These are phyloP conservation scores for Pseudofabraea citricarpa DNA, from an alignment of 2,329 filamentous ascomycete species.

Conservation along the genomic window DNA sequence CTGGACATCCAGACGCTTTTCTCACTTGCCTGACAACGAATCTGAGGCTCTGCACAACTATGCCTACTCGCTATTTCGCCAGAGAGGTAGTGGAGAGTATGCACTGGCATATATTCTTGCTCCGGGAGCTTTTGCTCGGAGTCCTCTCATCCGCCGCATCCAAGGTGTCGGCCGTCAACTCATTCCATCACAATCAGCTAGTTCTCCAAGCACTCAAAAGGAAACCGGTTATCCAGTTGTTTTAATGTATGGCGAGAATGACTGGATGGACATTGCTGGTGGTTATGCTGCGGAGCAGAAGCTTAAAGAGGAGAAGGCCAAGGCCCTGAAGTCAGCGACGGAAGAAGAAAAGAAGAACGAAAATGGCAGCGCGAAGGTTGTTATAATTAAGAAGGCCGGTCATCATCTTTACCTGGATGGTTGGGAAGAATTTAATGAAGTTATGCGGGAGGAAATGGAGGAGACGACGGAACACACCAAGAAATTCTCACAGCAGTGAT, in stretches of 20 bases:
- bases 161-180: slow-evolving; percentile 77
- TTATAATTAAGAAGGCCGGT: slow-evolving; percentile 68
- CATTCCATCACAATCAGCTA: slow-evolving; percentile 17
- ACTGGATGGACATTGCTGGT: slow-evolving; percentile 97
- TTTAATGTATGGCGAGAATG: slow-evolving; percentile 94
- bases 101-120: slow-evolving; percentile 89
- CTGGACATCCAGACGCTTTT: slow-evolving; percentile 91
- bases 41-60: slow-evolving; percentile 86
- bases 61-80: slow-evolving; percentile 88
- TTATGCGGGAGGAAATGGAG: slow-evolving; percentile 62
- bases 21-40: slow-evolving; percentile 76
- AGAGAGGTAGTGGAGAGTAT: slow-evolving; percentile 90
- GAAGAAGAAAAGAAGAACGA: slow-evolving; percentile 66
- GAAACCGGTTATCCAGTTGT: slow-evolving; percentile 73
- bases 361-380: slow-evolving; percentile 76
- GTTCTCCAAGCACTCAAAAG: slow-evolving; percentile 12
- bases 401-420: slow-evolving; percentile 71
- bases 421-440: slow-evolving; percentile 63
- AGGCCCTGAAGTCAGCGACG: slow-evolving; percentile 55
- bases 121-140: slow-evolving; percentile 86
- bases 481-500: slow-evolving; percentile 6
- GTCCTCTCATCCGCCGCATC: slow-evolving; percentile 81
- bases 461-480: slow-evolving; percentile 33
- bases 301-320: slow-evolving; percentile 62
- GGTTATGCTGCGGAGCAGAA: slow-evolving; percentile 77